These are phyloP conservation scores for Kazachstania taianensis DNA, from an alignment of 805 yeast species.

Conservation along the genomic window DNA sequence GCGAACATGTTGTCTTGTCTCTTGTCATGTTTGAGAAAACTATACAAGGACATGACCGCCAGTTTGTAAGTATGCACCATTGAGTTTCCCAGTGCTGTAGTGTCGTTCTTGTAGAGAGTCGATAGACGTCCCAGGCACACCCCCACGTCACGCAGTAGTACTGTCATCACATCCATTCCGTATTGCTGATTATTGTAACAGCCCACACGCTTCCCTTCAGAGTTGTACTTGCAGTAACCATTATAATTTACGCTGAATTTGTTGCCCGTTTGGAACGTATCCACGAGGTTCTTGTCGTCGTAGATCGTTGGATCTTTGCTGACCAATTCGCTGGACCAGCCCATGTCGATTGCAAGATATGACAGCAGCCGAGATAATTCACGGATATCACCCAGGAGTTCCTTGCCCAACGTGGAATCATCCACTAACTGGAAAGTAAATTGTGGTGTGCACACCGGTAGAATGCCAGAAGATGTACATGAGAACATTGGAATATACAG, in stretches of 20 bases:
- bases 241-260: conserved; percentile 18
- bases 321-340: conserved; percentile 13
- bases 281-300: conserved; percentile 21
- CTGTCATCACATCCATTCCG: conserved; percentile 22
- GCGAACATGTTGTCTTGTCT: conserved; percentile 12
- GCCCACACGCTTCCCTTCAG: conserved; percentile 8
- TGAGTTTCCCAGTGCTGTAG: conserved; percentile 18
- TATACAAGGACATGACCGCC: conserved; percentile 13
- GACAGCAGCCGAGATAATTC: conserved; percentile 23
- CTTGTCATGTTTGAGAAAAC: conserved; percentile 12
- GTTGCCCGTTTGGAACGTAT: conserved; percentile 17
- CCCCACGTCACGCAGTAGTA: conserved; percentile 25
- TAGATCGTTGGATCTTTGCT: conserved; percentile 10
- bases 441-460: conserved; percentile 23
- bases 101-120: conserved; percentile 11
- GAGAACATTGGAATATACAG: conserved; percentile 20
- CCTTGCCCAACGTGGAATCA: conserved; percentile 10
- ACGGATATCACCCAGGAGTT: conserved; percentile 17
- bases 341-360: conserved; percentile 24
- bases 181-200: conserved; percentile 14
- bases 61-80: conserved; percentile 19
- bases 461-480: conserved; percentile 12
- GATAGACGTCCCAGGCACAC: conserved; percentile 21
- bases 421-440: conserved; percentile 18
- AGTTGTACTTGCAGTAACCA: conserved; percentile 22